Evolutionary conservation across 768 basidiomycete genomes (phyloP), one percentile per base, ranked within the genome.

Genomic region (Tylopilus balloui): DNA sequence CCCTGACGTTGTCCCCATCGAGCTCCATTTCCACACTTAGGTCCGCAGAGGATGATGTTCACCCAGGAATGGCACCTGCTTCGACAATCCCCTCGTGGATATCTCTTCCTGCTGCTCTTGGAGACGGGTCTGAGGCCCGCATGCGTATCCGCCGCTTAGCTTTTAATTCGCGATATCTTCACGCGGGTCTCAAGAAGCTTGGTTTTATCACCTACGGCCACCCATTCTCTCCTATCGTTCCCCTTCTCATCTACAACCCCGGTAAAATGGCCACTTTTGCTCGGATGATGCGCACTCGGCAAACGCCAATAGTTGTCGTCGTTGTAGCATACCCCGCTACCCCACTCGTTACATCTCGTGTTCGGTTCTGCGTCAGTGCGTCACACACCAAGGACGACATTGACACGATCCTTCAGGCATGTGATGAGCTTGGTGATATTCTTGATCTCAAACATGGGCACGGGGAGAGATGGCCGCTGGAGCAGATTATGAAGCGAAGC

Each of bases 201-300:
- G 96, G 96, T 0, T 99, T 99, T 76, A 95, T 99, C 73, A 90
- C 89, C 6, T 96, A 93, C 60, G 95, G 95, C 0, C 84, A 90
- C 68, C 79, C 84, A 29, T 83, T 91, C 57, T 92, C 91, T 23
- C 95, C 96, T 2, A 90, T 99, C 59, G 86, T 98, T 4, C 95
- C 96, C 0, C 73, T 98, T 38, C 74, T 99, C 43, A 71, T 98
- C 27, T 98, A 92, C 78, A 82, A 91, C 66, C 90, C 90, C 0
- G 94, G 88, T 44, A 97, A 96, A 74, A 92, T 97, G 91, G 79
- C 80, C 51, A 77, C 86, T 62, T 95, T 97, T 75, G 86, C 87
- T 55, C 78, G 88, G 23, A 76, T 95, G 78, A 96, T 97, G 92
- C 77, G 80, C 55, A 60, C 67, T 35, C 76, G 88, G 38, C 72